Evolutionary conservation across 106 monocot genomes (phyloP), one percentile per base, ranked within the genome.

Genomic region (Dioscorea alata): DNA sequence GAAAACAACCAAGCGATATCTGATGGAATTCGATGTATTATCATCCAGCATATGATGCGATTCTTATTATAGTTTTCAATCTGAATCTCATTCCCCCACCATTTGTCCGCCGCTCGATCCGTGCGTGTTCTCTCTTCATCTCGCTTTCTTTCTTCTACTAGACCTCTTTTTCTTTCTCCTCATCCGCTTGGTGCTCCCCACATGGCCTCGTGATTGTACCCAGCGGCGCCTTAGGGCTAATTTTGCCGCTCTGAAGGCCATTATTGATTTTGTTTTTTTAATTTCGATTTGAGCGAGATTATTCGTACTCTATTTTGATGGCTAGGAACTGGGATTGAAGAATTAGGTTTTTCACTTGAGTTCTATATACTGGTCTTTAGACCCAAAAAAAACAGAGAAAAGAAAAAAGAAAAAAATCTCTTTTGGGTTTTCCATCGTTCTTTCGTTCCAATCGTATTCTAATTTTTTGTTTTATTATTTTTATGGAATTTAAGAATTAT

Each of bases 61-160:
- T 54, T 54, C 54, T 18, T 54, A 54, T 18, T 54, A 54, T 54
- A 54, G 54, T 54, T 54, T 54, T 54, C 54, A 54, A 54, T 54
- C 54, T 54, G 54, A 54, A 54, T 54, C 54, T 16, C 9, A 4
- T 54, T 8, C 54, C 54, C 54, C 15, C 54, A 4, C n/a, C n/a
- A n/a, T n/a, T n/a, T n/a, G 15, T 54, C 13, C 54, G 54, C 13
- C 15, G 54, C 54, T 54, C 54, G 54, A 54, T 42, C 42, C 42
- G 6, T 42, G 34, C n/a, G 7, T 34, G 3, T 34, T 7, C 7
- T 42, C 42, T 42, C 42, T 42, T 42, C 10, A 3, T 42, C 54
- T 16, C 51, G 14, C 51, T 18, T 15, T 19, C 13, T 15, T 54
- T 54, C 19, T 18, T 54, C 19, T 54, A 5, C 18, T 54, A 13